phyloP scores from a whole-genome alignment of 176 grass and related monocot genomes.

The Pontederia crassipes region DNA sequence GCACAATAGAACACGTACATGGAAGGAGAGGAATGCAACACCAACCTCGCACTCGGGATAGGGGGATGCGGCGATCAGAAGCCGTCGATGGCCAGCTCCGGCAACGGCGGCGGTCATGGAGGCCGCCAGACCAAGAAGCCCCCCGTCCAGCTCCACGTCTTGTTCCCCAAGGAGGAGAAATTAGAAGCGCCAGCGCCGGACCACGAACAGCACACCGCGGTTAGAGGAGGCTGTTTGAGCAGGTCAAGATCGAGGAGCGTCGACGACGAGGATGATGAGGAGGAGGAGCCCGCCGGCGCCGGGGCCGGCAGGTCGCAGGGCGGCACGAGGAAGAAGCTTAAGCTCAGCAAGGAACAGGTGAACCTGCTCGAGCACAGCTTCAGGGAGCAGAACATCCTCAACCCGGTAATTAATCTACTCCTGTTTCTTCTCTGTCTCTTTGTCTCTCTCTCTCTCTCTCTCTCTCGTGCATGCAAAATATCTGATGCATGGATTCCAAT shows the following conservation, averaged over 20 bases:
- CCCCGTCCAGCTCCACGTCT: neutral
- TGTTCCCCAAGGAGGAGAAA: constrained; percentile 7
- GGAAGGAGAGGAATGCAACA: constrained; percentile 1
- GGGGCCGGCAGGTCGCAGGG: neutral
- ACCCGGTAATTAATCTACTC: neutral
- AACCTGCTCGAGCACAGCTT: constrained; percentile 3
- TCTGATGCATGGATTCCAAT: neutral
- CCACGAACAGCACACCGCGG: no score
- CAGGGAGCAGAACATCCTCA: neutral
- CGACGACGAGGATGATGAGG: neutral
- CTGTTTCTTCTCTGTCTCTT: neutral
- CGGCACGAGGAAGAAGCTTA: constrained; percentile 7
- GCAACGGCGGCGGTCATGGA: no score
- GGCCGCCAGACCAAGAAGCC: neutral
- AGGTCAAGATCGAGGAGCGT: neutral
- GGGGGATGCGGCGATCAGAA: neutral
- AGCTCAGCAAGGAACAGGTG: constrained; percentile 5
- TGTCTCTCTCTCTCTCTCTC: no score
- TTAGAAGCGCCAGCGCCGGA: neutral
- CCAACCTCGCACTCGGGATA: neutral
- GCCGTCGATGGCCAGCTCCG: neutral
- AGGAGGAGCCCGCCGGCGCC: neutral
- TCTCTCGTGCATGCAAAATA: no score
- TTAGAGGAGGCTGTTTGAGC: no score
- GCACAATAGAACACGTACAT: neutral